Percentiles rank a stretch among this genome's conserved stretches.
Conservation (phyloP, 2,329 filamentous ascomycete species). For the Alternaria gansuensis region DNA sequence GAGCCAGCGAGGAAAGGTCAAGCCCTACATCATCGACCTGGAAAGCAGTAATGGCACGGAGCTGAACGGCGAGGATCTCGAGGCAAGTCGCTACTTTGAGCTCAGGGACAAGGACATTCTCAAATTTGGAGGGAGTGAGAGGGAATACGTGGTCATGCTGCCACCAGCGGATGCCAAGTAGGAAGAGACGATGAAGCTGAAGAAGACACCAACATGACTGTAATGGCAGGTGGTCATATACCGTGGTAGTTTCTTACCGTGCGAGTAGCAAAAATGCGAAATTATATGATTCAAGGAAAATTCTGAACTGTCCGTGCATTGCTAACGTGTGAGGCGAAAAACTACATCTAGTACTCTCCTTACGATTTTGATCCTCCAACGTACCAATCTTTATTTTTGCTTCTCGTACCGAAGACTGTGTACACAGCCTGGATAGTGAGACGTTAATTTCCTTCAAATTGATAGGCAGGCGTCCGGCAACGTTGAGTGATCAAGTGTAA, state of each 20-base stretch:
- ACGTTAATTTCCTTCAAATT: not conserved
- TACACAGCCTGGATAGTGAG: not conserved
- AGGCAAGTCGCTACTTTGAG: slow-evolving; percentile 83
- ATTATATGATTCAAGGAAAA: not conserved
- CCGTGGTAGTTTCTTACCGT: not conserved
- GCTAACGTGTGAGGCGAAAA: too few species aligned
- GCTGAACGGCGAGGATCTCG: slow-evolving; percentile 78
- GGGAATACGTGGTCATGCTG: slow-evolving; percentile 97
- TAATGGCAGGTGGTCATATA: not conserved
- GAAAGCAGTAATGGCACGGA: slow-evolving; percentile 91
- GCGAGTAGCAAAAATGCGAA: not conserved
- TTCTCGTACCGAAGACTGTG: too few species aligned
- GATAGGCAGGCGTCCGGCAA: fast-evolving
- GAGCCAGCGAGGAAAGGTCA: slow-evolving; percentile 56
- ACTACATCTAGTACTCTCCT: too few species aligned
- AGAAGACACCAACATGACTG: not conserved
- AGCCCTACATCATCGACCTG: slow-evolving; percentile 89
- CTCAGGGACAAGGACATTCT: slow-evolving; percentile 88
- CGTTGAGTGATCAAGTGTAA: not conserved
- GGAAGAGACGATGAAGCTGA: not conserved
- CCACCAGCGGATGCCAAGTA: slow-evolving; percentile 50
- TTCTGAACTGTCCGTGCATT: too few species aligned
- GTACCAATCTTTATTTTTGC: not conserved
- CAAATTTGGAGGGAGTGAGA: slow-evolving; percentile 83
- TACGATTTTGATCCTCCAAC: not conserved